Percentiles rank a stretch among this genome's conserved stretches.
These are phyloP conservation scores for Septoria petroselini DNA, from an alignment of 2,329 filamentous ascomycete species.

Conservation along the genomic window DNA sequence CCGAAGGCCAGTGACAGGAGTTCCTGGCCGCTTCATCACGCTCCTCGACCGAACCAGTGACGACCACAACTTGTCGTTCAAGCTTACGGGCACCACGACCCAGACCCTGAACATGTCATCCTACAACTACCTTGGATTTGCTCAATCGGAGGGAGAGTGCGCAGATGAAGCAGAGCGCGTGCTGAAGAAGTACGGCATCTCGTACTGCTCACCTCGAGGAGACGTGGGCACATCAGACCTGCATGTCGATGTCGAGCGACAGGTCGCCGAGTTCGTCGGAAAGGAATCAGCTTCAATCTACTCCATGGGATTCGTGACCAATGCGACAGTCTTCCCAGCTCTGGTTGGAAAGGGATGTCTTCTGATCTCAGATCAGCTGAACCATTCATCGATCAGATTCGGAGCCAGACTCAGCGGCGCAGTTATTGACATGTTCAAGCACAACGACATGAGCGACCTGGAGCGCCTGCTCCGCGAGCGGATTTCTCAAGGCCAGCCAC, in stretches of 20 bases:
- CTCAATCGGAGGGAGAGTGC: conserved; percentile 94
- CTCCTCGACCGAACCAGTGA: conserved; percentile 85
- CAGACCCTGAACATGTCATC: conserved; percentile 98
- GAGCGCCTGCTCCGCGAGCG: conserved; percentile 83
- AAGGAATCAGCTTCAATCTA: conserved; percentile 96
- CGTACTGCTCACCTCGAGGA: conserved; percentile 72
- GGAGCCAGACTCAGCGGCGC: conserved; percentile 91
- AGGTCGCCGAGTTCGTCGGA: conserved; percentile 87
- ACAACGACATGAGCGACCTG: conserved; percentile 89
- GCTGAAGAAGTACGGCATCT: conserved; percentile 81
- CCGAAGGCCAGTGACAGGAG: conserved; percentile 83
- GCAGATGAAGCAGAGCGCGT: conserved; percentile 87
- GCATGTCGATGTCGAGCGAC: conserved; percentile 80
- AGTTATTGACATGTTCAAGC: conserved; percentile 93
- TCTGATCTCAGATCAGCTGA: conserved; percentile 94
- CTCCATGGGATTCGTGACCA: conserved; percentile 98
- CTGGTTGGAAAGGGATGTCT: conserved; percentile 89
- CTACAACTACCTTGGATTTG: conserved; percentile 98
- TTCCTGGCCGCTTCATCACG: conserved; percentile 90
- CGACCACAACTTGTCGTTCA: conserved; percentile 88
- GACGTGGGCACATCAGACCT: conserved; percentile 87
- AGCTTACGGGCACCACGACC: conserved; percentile 82
- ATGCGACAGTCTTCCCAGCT: conserved; percentile 87
- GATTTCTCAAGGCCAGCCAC: conserved; percentile 93
- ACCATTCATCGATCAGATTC: conserved; percentile 95